phyloP scores from a whole-genome alignment of 2,329 filamentous ascomycete genomes.

The Dactylellina cionopaga region DNA sequence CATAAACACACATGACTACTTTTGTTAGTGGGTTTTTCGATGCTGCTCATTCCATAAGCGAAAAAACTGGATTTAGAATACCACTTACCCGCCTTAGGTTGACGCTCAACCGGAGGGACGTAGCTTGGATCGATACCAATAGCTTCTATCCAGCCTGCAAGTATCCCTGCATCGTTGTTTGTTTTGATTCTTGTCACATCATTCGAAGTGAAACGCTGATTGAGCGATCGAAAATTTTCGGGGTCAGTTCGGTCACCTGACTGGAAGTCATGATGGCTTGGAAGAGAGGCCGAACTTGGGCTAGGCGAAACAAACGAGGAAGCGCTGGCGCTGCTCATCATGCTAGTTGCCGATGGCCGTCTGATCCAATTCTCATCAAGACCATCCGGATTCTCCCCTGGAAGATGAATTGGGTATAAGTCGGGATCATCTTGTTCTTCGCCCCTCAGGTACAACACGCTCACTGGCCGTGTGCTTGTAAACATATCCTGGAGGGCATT shows the following conservation, averaged over 20 bases:
- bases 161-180: constrained; percentile 71
- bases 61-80: not conserved
- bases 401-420: constrained; percentile 77
- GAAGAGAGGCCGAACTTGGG: constrained; percentile 72
- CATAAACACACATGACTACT: constrained; percentile 86
- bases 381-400: constrained; percentile 72
- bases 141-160: constrained; percentile 88
- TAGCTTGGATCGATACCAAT: constrained; percentile 89
- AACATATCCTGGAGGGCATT: constrained; percentile 87
- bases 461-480: constrained; percentile 80
- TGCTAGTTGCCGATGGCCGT: constrained; percentile 56
- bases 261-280: constrained; percentile 54
- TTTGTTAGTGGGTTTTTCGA: constrained; percentile 24
- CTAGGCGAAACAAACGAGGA: constrained; percentile 74
- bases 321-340: constrained; percentile 68
- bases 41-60: not conserved
- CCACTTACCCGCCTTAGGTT: constrained; percentile 72
- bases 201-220: constrained; percentile 59
- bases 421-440: constrained; percentile 83
- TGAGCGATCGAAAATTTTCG: constrained; percentile 52
- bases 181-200: constrained; percentile 66
- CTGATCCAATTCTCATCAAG: constrained; percentile 64
- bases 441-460: constrained; percentile 79
- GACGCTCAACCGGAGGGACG: constrained; percentile 77
- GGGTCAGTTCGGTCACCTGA: constrained; percentile 53